These are phyloP conservation scores for Gnomoniopsis sp. DNA, from an alignment of 2,329 filamentous ascomycete species.

Conservation along the genomic window DNA sequence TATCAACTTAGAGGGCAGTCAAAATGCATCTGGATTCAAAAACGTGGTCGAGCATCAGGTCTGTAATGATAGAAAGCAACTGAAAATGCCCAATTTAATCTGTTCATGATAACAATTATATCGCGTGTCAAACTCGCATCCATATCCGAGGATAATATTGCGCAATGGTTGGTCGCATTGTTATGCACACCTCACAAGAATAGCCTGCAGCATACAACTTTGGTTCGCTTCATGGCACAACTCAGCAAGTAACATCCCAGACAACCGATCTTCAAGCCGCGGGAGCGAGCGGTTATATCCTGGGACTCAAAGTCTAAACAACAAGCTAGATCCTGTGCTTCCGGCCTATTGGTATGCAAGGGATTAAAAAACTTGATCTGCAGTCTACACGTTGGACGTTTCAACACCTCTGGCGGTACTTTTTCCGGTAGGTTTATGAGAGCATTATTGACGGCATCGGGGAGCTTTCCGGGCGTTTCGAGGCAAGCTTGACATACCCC, in stretches of 20 bases:
- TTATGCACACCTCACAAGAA: neutral
- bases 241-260: neutral
- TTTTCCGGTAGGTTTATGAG: neutral
- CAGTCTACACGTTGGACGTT: neutral
- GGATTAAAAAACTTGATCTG: neutral
- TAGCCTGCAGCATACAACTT: neutral
- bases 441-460: neutral
- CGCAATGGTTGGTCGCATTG: too few species aligned
- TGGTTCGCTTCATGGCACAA: neutral
- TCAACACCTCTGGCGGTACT: neutral
- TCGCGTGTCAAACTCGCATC: too few species aligned
- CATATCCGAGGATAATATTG: too few species aligned
- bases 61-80: too few species aligned
- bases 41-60: too few species aligned
- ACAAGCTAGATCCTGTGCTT: slow-evolving; percentile 3
- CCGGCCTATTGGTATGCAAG: neutral
- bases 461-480: neutral
- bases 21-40: too few species aligned
- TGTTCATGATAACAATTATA: too few species aligned
- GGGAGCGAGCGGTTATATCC: neutral
- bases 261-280: too few species aligned
- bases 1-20: too few species aligned
- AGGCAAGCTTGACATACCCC: too few species aligned
- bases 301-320: neutral
- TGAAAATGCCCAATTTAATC: too few species aligned